phyloP scores from a whole-genome alignment of 208 protist genomes.

The Acanthamoeba royreba region DNA sequence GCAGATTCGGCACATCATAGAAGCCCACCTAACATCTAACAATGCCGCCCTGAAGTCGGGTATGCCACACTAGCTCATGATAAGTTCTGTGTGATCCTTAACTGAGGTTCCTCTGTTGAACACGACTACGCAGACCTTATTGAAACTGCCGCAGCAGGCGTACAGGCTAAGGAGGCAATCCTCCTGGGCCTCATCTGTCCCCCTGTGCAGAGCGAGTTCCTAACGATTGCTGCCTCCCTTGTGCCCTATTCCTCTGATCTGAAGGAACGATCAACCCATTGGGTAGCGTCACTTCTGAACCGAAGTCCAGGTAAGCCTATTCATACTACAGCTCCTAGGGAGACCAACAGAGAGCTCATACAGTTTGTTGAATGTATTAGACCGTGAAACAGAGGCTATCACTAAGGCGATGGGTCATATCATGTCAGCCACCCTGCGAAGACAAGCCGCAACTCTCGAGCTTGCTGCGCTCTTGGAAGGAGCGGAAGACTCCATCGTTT shows the following conservation, averaged over 20 bases:
- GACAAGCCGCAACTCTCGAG: background rate
- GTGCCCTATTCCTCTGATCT: background rate
- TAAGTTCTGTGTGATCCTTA: background rate
- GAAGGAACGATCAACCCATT: background rate
- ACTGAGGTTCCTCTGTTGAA: background rate
- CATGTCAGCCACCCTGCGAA: background rate
- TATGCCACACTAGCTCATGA: too few species aligned
- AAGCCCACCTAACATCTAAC: background rate
- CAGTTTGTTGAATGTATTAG: too few species aligned
- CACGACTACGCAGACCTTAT: background rate
- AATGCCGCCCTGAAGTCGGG: background rate
- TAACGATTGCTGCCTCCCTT: background rate
- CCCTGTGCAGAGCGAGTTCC: background rate
- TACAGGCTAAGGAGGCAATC: background rate
- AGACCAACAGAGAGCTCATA: too few species aligned
- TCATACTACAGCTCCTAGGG: too few species aligned
- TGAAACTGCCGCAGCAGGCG: background rate
- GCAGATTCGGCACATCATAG: background rate
- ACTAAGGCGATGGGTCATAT: background rate
- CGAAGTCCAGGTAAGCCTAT: too few species aligned
- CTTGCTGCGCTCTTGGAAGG: background rate
- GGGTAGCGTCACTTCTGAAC: background rate
- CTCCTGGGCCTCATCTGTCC: background rate
- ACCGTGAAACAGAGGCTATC: too few species aligned
- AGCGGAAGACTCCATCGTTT: background rate